Percentiles rank a stretch among this genome's conserved stretches.
Conservation (phyloP, 768 basidiomycete genomes). For the Mycena galopus region DNA sequence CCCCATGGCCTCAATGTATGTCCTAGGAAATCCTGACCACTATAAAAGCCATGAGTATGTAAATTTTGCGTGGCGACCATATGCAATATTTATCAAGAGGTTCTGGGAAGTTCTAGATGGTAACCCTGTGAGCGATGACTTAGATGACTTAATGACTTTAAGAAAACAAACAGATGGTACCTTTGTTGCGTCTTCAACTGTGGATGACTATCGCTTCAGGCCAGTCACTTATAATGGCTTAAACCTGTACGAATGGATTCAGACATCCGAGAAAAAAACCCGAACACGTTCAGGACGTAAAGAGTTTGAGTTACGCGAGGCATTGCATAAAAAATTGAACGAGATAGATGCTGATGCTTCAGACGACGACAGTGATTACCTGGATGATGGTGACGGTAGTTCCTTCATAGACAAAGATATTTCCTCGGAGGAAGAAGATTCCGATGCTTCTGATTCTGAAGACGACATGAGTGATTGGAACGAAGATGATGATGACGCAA, state of each 20-base stretch:
- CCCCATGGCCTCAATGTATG: neutral
- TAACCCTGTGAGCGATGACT: too few species aligned
- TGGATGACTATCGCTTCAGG: neutral
- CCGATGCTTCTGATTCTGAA: too few species aligned
- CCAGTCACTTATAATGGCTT: neutral
- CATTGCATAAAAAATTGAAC: too few species aligned
- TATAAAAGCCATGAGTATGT: neutral
- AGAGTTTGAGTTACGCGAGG: too few species aligned
- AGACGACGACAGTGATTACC: neutral
- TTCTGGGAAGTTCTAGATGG: too few species aligned
- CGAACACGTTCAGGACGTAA: too few species aligned
- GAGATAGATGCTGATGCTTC: too few species aligned
- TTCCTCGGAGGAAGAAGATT: too few species aligned
- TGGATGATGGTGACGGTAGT: neutral
- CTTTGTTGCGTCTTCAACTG: neutral
- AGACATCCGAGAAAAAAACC: neutral
- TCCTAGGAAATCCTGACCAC: neutral
- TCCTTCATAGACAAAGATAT: too few species aligned
- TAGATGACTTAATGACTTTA: neutral
- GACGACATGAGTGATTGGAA: too few species aligned
- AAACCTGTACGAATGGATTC: neutral
- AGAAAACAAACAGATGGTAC: neutral
- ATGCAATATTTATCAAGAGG: neutral
- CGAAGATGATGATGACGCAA: too few species aligned
- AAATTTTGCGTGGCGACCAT: neutral